These are phyloP conservation scores for Stromatinia cepivora DNA, from an alignment of 2,329 filamentous ascomycete genomes.

Conservation along the genomic window DNA sequence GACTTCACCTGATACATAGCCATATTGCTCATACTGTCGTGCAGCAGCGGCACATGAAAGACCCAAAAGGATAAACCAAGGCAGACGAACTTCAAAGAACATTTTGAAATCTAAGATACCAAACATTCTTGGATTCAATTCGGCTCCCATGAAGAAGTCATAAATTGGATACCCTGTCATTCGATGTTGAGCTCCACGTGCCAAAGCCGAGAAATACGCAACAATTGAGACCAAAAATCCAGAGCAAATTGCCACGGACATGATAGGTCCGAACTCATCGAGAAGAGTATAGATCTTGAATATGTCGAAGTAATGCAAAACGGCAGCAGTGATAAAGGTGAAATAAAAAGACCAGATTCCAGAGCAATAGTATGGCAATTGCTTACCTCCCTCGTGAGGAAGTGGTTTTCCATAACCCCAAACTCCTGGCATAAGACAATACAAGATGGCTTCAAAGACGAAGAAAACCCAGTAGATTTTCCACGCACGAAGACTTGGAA, in stretches of 20 bases:
- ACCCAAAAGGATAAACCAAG: slow-evolving; percentile 88
- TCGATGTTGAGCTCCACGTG: slow-evolving; percentile 80
- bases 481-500: slow-evolving; percentile 81
- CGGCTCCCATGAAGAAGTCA: slow-evolving; percentile 89
- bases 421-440: slow-evolving; percentile 83
- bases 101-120: slow-evolving; percentile 87
- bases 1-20: slow-evolving; percentile 84
- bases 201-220: slow-evolving; percentile 82
- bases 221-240: slow-evolving; percentile 80
- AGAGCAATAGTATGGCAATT: slow-evolving; percentile 93
- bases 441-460: slow-evolving; percentile 78
- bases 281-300: slow-evolving; percentile 91
- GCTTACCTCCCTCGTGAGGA: slow-evolving; percentile 76
- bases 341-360: slow-evolving; percentile 84
- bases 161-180: slow-evolving; percentile 85
- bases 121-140: slow-evolving; percentile 84
- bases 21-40: slow-evolving; percentile 80
- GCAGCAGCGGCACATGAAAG: slow-evolving; percentile 74
- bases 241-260: slow-evolving; percentile 90
- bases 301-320: slow-evolving; percentile 76
- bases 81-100: slow-evolving; percentile 91
- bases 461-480: slow-evolving; percentile 93
- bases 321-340: slow-evolving; percentile 70
- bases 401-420: slow-evolving; percentile 87
- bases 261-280: slow-evolving; percentile 90